phyloP scores from a whole-genome alignment of 225 moss, liverwort and hornwort species.

The Bryum argenteum region DNA sequence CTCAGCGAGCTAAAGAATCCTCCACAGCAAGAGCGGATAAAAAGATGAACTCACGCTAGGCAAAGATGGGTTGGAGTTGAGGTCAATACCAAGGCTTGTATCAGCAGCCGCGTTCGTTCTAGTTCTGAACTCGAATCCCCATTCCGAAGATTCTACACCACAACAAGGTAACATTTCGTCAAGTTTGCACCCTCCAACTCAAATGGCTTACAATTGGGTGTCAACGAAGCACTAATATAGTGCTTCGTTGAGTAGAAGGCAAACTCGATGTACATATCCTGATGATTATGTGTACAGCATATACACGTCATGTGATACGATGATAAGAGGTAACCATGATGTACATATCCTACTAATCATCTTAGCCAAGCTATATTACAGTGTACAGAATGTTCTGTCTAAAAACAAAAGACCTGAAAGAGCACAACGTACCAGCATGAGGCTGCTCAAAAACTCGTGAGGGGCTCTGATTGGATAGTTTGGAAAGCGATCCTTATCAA shows the following conservation, averaged over 20 bases:
- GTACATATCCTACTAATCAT: slow-evolving; percentile 3
- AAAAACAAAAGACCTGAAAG: slow-evolving; percentile 1
- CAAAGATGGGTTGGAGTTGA: slow-evolving; percentile 1
- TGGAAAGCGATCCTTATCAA: slow-evolving; percentile 85
- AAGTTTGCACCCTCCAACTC: slow-evolving; percentile 23
- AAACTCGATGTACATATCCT: not conserved
- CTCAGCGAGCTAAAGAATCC: slow-evolving; percentile 10
- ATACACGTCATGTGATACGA: not conserved
- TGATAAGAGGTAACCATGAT: not conserved
- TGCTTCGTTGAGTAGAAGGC: not conserved
- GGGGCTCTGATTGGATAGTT: slow-evolving; percentile 76
- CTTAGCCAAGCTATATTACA: not conserved
- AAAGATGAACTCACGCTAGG: not conserved
- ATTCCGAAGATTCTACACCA: slow-evolving; percentile 73
- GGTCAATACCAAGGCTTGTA: slow-evolving; percentile 76
- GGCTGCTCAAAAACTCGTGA: slow-evolving; percentile 71
- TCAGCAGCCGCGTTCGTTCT: slow-evolving; percentile 65
- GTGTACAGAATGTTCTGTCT: slow-evolving; percentile 6
- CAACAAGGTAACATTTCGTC: not conserved
- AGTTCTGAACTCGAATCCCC: slow-evolving; percentile 58
- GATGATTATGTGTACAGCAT: too few species aligned
- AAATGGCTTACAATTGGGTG: slow-evolving; percentile 1
- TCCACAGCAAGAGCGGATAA: slow-evolving; percentile 1
- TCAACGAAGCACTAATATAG: not conserved
- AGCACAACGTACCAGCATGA: slow-evolving; percentile 71